These are phyloP conservation scores for Phyllosticta paracitricarpa DNA, from an alignment of 2,329 filamentous ascomycete species.

Conservation along the genomic window DNA sequence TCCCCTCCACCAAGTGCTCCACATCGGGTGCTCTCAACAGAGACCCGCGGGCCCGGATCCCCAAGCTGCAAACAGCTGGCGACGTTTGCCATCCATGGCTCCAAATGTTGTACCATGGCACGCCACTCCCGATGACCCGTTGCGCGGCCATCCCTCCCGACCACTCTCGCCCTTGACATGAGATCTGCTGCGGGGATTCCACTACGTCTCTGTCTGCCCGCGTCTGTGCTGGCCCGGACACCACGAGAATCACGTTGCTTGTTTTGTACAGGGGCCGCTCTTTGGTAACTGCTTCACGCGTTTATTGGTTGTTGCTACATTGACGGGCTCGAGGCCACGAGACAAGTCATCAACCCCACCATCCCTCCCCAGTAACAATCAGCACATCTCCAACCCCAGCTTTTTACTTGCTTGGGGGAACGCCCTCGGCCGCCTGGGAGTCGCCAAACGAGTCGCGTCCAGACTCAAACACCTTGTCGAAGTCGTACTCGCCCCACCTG, in stretches of 20 bases:
- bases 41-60: constrained; percentile 3
- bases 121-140: not conserved
- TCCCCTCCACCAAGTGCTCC: constrained; percentile 1
- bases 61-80: constrained; percentile 6
- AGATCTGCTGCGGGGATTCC: too few species aligned
- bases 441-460: constrained; percentile 35
- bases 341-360: not conserved
- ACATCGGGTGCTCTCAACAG: not conserved
- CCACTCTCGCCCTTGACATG: not conserved
- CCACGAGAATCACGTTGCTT: not conserved
- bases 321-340: not conserved
- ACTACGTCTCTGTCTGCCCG: not conserved
- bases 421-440: constrained; percentile 31
- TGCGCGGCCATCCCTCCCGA: not conserved
- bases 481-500: constrained; percentile 46
- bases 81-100: too few species aligned
- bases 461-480: constrained; percentile 44
- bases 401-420: constrained; percentile 16
- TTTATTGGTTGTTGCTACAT: not conserved
- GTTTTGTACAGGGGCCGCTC: not conserved
- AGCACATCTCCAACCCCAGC: not conserved
- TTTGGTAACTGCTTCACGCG: not conserved
- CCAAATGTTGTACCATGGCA: too few species aligned
- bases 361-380: not conserved
- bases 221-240: not conserved